phyloP scores from a whole-genome alignment of 1,139 yeast genomes.

The Sugiyamaella grinbergsii region DNA sequence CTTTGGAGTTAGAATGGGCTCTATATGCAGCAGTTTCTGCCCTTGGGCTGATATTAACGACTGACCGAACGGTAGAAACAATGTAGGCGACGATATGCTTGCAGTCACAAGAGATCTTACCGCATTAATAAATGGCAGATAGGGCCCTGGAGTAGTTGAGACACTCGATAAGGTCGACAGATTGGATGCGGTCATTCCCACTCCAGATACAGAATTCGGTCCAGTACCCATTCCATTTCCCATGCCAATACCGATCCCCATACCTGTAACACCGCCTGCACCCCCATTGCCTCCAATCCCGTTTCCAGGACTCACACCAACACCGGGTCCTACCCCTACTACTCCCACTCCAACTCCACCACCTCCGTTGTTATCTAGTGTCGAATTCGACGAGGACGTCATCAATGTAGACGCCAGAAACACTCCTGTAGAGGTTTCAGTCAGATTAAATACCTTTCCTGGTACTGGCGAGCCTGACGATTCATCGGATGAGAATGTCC shows the following conservation, averaged over 20 bases:
- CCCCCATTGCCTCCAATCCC: not conserved
- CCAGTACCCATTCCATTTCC: not conserved
- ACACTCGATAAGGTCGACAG: slow-evolving; percentile 23
- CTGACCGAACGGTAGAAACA: slow-evolving; percentile 49
- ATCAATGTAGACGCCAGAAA: slow-evolving; percentile 44
- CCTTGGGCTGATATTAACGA: slow-evolving; percentile 27
- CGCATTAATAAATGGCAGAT: slow-evolving; percentile 62
- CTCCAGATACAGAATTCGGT: slow-evolving; percentile 3
- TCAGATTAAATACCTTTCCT: slow-evolving; percentile 37
- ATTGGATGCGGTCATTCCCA: not conserved
- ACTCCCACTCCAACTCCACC: slow-evolving; percentile 3
- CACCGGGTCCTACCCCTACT: slow-evolving; percentile 6
- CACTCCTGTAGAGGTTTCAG: slow-evolving; percentile 43
- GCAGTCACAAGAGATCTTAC: slow-evolving; percentile 56
- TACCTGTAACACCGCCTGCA: slow-evolving; percentile 6
- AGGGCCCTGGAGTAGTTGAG: slow-evolving; percentile 45
- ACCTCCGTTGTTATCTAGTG: slow-evolving; percentile 5
- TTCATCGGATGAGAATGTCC: slow-evolving; percentile 54
- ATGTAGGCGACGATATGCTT: slow-evolving; percentile 51
- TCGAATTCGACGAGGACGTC: slow-evolving; percentile 25
- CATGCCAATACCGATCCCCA: not conserved
- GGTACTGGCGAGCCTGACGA: slow-evolving; percentile 41
- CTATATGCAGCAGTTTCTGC: slow-evolving; percentile 33
- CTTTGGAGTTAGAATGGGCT: slow-evolving; percentile 42
- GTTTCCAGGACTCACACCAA: not conserved